These are phyloP conservation scores for Suillus weaverae DNA, from an alignment of 768 basidiomycete genomes.

Conservation along the genomic window DNA sequence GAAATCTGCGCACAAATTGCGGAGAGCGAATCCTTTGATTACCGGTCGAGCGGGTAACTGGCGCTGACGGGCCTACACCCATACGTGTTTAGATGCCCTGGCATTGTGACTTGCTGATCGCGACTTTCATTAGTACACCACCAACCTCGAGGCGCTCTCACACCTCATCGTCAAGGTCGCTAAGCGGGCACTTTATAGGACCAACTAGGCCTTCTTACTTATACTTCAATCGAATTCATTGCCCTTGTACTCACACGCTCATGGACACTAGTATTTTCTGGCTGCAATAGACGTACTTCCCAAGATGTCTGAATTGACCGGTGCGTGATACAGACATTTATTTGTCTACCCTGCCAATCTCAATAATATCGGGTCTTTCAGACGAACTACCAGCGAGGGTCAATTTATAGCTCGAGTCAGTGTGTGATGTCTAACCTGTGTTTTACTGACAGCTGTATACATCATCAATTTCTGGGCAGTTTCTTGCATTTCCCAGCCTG, in stretches of 20 bases:
- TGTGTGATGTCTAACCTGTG: neutral
- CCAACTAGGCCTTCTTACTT: conserved; percentile 48
- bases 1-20: conserved; percentile 98
- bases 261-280: conserved; percentile 16
- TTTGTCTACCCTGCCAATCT: neutral
- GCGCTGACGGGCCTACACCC: conserved; percentile 96
- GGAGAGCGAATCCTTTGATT: conserved; percentile 97
- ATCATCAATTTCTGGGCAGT: neutral
- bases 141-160: conserved; percentile 84
- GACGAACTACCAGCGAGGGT: neutral
- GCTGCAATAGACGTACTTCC: conserved; percentile 16
- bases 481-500: neutral
- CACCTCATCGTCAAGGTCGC: conserved; percentile 92
- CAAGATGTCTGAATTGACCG: neutral
- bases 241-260: conserved; percentile 11
- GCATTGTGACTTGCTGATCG: conserved; percentile 10
- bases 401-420: neutral
- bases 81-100: conserved; percentile 44
- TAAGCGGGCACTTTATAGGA: conserved; percentile 88
- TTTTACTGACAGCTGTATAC: neutral
- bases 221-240: conserved; percentile 7
- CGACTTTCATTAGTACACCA: conserved; percentile 68
- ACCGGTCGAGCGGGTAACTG: conserved; percentile 95
- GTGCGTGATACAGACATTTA: neutral
- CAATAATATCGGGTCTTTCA: neutral